Evolutionary conservation across 331 rosid genomes (phyloP), one percentile per base, ranked within the genome.

Genomic region (Malus hybrid): DNA sequence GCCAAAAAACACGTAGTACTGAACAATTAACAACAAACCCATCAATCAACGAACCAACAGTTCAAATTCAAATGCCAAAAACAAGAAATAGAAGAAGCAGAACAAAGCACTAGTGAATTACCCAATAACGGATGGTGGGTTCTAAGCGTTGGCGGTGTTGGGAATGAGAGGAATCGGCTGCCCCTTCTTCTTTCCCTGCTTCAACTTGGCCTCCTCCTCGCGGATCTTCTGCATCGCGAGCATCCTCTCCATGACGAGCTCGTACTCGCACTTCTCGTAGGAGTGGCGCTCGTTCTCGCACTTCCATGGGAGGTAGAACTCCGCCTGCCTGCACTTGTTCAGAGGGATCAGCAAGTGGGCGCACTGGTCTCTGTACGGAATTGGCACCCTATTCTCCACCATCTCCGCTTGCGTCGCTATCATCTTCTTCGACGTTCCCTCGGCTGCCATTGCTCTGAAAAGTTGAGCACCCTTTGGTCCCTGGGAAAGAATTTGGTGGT

Each of bases 231-330:
- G 95, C 99, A 94, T 92, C 90, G 81, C 80, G 28, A 94, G 92
- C 99, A 94, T 91, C 56, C 97, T 67, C 82, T 92, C 99, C 99
- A 94, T 94, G 60, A 94, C 90, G 44, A 94, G 97, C 78, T 94
- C 97, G 81, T 94, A 94, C 75, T 87, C 85, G 77, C 99, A 94
- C 85, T 94, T 94, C 80, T 94, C 99, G 76, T 88, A 94, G 42
- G 89, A 28, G 71, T 94, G 99, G 13, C 99, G 96, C 68, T 92
- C 89, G 78, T 79, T 59, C 79, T 88, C 90, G 82, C 99, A 94
- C 87, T 92, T 94, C 99, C 96, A 94, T 3, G 99, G 99, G 10
- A 94, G 93, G 76, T 87, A 94, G 46, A 92, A 62, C 82, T 90
- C 97, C 0, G 96, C 78, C 36, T 92, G 97, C 44, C 99, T 79